Evolutionary conservation across 108 stramenopile species (phyloP).

Genomic region (Stephanodiscus triporus): DNA sequence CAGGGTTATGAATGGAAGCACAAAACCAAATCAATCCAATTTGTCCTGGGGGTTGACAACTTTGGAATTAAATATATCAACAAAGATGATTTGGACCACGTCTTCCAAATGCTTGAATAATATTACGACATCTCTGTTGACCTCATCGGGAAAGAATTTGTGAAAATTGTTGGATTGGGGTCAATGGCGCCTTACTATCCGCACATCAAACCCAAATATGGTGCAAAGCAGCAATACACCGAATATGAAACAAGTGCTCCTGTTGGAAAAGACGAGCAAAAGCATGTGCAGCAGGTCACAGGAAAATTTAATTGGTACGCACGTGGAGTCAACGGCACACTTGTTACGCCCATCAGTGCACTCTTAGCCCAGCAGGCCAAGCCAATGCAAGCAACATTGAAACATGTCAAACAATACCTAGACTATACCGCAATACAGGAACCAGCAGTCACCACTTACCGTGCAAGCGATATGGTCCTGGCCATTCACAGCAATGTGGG

Average conservation of each 20-base stretch:
- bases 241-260: slow-evolving; percentile 20
- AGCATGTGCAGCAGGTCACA: slow-evolving; percentile 36
- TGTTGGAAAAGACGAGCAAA: slow-evolving; percentile 18
- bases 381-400: slow-evolving; percentile 7
- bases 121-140: too few species aligned
- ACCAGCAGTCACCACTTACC: slow-evolving; percentile 36
- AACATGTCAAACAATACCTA: slow-evolving; percentile 29
- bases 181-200: too few species aligned
- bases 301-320: slow-evolving; percentile 51
- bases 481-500: slow-evolving; percentile 34
- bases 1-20: too few species aligned
- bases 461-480: slow-evolving; percentile 45
- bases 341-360: slow-evolving; percentile 20
- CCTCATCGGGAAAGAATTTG: too few species aligned
- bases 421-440: slow-evolving; percentile 53
- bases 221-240: slow-evolving; percentile 35
- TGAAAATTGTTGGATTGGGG: too few species aligned
- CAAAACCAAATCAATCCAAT: too few species aligned
- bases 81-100: too few species aligned
- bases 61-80: too few species aligned
- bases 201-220: slow-evolving; percentile 28
- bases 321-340: slow-evolving; percentile 40
- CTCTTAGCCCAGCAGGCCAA: slow-evolving; percentile 35
- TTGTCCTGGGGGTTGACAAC: too few species aligned
- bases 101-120: too few species aligned